Evolutionary conservation across 768 basidiomycete genomes (phyloP), one percentile per base, ranked within the genome.

Genomic region (Leccinum fibrillosum): DNA sequence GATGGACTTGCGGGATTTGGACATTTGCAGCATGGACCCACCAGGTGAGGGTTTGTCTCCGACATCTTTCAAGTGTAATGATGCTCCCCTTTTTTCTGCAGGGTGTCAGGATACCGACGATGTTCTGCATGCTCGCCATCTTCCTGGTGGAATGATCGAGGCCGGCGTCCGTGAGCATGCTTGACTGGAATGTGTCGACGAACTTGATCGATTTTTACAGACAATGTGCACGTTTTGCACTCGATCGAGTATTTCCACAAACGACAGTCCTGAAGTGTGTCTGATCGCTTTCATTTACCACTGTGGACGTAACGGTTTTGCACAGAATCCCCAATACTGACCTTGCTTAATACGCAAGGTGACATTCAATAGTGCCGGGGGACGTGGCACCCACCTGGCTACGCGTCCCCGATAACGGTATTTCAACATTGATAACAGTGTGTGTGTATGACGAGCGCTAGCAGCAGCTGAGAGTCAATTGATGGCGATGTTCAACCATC

Each of bases 221-320:
- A 99, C 69, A 99, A 98, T 62, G 96, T 96, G 57, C 95, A 99
- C 69, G 96, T 99, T 2, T 97, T 96, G 7, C 86, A 98, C 72
- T 99, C 28, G 28, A 30, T 30, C 28, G 28, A 30, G 28, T 30
- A 30, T 30, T 30, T 30, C 28, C 28, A 30, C 28, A 30, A 9
- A 30, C 28, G 28, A 10, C 28, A 30, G 9, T 30, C 28, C 28
- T 30, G 28, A 30, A 9, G 28, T 30, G 28, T 30, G 28, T 30
- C 28, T 30, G 8, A 30, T 30, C 28, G 28, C 8, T 30, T 30
- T 26, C 25, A 26, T 26, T 26, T 26, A 26, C 25, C 25, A 26
- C 25, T 26, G 25, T 26, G 25, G 25, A 26, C 25, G 25, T 26
- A 26, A 26, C 25, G 25, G 25, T 26, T 26, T 26, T 26, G 25